Conservation (phyloP, 2,329 filamentous ascomycete genomes). For the Fusarium vanettenii region DNA sequence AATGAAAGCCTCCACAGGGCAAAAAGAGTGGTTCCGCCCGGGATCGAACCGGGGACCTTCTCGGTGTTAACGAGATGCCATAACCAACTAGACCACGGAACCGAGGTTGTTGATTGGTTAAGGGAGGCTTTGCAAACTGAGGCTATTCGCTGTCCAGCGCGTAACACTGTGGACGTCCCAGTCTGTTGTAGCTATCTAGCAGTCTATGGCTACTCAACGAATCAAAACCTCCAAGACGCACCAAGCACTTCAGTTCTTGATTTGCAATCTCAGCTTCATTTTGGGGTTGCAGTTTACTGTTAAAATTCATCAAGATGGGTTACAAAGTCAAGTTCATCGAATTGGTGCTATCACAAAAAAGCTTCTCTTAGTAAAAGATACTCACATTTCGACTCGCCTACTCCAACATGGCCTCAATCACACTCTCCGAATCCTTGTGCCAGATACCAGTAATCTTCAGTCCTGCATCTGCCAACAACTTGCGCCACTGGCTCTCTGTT, state of each 20-base stretch:
- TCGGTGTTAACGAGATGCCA: not conserved
- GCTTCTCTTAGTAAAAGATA: not conserved
- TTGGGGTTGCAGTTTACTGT: not conserved
- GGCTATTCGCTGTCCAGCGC: not conserved
- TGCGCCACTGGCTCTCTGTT: constrained; percentile 33
- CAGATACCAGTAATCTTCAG: constrained; percentile 25
- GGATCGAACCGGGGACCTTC: not conserved
- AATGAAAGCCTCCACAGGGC: not conserved
- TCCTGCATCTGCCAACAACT: constrained; percentile 16
- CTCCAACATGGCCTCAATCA: constrained; percentile 27
- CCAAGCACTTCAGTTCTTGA: too few species aligned
- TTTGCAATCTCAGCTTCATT: not conserved
- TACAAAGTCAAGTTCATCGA: not conserved
- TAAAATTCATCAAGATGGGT: not conserved
- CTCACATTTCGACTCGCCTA: not conserved
- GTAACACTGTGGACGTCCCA: not conserved
- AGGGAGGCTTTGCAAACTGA: not conserved
- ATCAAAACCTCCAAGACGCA: too few species aligned
- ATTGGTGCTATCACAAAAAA: not conserved
- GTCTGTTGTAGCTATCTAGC: too few species aligned
- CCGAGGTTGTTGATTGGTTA: not conserved
- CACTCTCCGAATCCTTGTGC: constrained; percentile 11
- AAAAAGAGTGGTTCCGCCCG: not conserved
- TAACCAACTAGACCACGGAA: not conserved
- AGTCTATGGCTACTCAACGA: too few species aligned